A percentile compares a stretch with the other conserved stretches of the same genome.
These are phyloP conservation scores for Pelargonium myrrhifolium DNA, from an alignment of 441 rosid species.

Conservation along the genomic window DNA sequence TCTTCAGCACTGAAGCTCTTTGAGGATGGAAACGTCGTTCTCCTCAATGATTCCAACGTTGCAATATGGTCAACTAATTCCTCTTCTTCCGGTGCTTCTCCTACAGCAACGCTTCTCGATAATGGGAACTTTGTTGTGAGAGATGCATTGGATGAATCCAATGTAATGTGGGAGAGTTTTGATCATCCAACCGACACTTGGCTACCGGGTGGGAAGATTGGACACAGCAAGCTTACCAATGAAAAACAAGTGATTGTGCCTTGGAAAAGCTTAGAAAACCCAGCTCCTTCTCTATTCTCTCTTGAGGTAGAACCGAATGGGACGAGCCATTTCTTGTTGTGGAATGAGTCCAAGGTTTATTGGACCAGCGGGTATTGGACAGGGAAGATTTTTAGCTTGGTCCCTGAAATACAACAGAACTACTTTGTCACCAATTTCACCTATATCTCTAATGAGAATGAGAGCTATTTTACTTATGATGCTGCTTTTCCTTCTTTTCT, in stretches of 20 bases:
- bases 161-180: slow-evolving; percentile 16
- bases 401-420: slow-evolving; percentile 13
- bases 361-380: slow-evolving; percentile 17
- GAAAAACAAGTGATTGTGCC: neutral
- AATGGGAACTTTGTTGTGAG: slow-evolving; percentile 21
- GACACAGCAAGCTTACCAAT: slow-evolving; percentile 1
- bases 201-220: slow-evolving; percentile 22
- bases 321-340: neutral
- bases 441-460: slow-evolving; percentile 19
- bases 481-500: slow-evolving; percentile 10
- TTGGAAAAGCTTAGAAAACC: slow-evolving; percentile 22
- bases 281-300: slow-evolving; percentile 18
- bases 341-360: slow-evolving; percentile 12
- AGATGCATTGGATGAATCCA: slow-evolving; percentile 9
- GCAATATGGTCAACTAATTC: slow-evolving; percentile 16
- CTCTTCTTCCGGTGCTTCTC: neutral
- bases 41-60: slow-evolving; percentile 8
- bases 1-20: slow-evolving; percentile 18
- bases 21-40: slow-evolving; percentile 14
- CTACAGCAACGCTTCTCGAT: slow-evolving; percentile 20
- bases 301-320: neutral
- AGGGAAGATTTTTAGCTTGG: neutral
- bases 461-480: slow-evolving; percentile 10
- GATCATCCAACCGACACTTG: slow-evolving; percentile 21
- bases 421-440: slow-evolving; percentile 1